These are phyloP conservation scores for Amphichorda felina DNA, from an alignment of 2,329 filamentous ascomycete genomes.

Conservation along the genomic window DNA sequence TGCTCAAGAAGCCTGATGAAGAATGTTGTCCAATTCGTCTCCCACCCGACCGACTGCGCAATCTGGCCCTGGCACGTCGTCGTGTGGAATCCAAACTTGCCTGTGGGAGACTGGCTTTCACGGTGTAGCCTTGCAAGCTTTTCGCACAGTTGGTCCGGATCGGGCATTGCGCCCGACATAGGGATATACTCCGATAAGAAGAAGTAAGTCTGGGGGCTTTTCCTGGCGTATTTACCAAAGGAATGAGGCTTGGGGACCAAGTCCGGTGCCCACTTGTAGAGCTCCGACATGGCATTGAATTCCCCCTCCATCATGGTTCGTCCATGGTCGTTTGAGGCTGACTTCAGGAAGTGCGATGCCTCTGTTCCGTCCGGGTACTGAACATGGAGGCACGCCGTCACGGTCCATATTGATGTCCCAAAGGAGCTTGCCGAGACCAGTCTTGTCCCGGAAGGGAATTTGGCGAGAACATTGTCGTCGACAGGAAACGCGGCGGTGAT, in stretches of 20 bases:
- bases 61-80: background rate
- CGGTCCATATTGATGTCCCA: no score
- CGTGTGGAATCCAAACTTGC: background rate
- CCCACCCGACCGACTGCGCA: background rate
- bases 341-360: background rate
- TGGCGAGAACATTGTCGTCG: no score
- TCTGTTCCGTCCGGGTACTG: no score
- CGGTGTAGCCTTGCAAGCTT: background rate
- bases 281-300: background rate
- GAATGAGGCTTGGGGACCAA: background rate
- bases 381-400: no score
- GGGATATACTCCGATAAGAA: background rate
- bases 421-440: no score
- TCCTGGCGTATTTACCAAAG: background rate
- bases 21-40: background rate
- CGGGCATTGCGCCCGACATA: background rate
- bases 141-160: slow-evolving; percentile 1
- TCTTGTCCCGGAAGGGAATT: no score
- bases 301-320: background rate
- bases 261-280: background rate
- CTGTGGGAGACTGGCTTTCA: background rate
- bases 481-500: no score
- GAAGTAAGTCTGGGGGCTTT: background rate
- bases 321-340: background rate
- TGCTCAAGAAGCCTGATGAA: background rate